Conservation (phyloP, 2,329 filamentous ascomycete genomes). For the Alternaria conjuncta region DNA sequence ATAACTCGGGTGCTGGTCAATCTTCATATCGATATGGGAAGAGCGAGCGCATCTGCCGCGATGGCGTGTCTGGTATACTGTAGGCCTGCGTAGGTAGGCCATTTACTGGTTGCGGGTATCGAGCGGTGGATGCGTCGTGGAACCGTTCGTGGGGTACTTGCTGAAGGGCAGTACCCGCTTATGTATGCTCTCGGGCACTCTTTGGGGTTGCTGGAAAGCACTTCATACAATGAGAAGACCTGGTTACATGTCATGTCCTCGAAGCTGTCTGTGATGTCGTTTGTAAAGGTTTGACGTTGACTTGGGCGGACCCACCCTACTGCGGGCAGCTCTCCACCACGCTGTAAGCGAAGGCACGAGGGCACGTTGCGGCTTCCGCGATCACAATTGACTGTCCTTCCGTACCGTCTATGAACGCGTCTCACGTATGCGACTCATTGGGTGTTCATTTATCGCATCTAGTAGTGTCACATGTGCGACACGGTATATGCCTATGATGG, state of each 20-base stretch:
- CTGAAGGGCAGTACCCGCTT: constrained; percentile 25
- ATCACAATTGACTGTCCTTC: neutral
- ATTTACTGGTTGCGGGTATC: constrained; percentile 19
- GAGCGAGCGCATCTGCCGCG: constrained; percentile 38
- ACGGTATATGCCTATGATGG: neutral
- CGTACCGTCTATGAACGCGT: neutral
- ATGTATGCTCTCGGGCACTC: constrained; percentile 35
- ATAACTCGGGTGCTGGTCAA: constrained; percentile 34
- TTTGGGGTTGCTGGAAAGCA: constrained; percentile 29
- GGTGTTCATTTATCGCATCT: neutral
- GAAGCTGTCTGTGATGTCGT: constrained; percentile 27
- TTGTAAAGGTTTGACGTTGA: constrained; percentile 7
- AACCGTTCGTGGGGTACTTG: constrained; percentile 27
- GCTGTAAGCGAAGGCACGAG: constrained; percentile 16
- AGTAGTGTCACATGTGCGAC: neutral
- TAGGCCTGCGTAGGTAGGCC: constrained; percentile 22
- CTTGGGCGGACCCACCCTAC: constrained; percentile 10
- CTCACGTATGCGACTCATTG: neutral
- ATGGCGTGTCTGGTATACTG: constrained; percentile 18
- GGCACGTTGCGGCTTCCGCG: constrained; percentile 11
- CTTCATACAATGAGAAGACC: constrained; percentile 28
- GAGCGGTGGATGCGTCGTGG: constrained; percentile 24
- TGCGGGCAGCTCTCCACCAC: constrained; percentile 6
- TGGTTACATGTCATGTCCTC: constrained; percentile 6
- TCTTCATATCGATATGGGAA: constrained; percentile 42